These are phyloP conservation scores for Cordia subcordata DNA, from an alignment of 257 asterid species.

Conservation along the genomic window DNA sequence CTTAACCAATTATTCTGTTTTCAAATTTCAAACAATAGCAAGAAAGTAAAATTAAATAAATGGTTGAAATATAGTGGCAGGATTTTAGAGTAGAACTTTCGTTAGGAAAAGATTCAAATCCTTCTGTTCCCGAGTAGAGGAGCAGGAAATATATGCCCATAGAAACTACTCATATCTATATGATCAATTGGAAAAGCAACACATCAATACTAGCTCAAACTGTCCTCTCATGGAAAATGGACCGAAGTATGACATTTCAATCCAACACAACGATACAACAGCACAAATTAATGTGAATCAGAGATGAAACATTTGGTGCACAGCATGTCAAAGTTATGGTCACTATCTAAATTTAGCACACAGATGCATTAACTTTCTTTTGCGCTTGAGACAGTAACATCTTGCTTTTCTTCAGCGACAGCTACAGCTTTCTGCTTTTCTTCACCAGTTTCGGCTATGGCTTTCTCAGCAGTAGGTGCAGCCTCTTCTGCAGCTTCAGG, in stretches of 20 bases:
- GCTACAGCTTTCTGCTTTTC: constrained; percentile 31
- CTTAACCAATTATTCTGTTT: too few relatives aligned
- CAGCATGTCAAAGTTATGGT: constrained; percentile 10
- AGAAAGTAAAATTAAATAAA: too few relatives aligned
- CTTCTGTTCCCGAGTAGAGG: too few relatives aligned
- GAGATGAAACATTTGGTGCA: not conserved
- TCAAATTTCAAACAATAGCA: too few relatives aligned
- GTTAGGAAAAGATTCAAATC: too few relatives aligned
- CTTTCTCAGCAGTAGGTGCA: constrained; percentile 24
- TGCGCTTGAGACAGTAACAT: constrained; percentile 35
- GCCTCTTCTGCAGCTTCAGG: constrained; percentile 34
- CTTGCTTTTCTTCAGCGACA: constrained; percentile 40
- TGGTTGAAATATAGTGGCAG: too few relatives aligned
- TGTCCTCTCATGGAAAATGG: not conserved
- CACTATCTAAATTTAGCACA: not conserved
- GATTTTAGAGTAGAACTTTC: too few relatives aligned
- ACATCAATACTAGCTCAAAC: not conserved
- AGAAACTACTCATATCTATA: not conserved
- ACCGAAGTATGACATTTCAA: not conserved
- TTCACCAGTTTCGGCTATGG: constrained; percentile 30
- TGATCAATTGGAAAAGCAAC: not conserved
- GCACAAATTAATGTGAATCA: not conserved
- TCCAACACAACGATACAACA: not conserved
- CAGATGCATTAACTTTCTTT: constrained; percentile 33
- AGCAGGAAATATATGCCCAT: not conserved